phyloP scores from a whole-genome alignment of 2,329 filamentous ascomycete genomes.

The Arthroderma sp. region DNA sequence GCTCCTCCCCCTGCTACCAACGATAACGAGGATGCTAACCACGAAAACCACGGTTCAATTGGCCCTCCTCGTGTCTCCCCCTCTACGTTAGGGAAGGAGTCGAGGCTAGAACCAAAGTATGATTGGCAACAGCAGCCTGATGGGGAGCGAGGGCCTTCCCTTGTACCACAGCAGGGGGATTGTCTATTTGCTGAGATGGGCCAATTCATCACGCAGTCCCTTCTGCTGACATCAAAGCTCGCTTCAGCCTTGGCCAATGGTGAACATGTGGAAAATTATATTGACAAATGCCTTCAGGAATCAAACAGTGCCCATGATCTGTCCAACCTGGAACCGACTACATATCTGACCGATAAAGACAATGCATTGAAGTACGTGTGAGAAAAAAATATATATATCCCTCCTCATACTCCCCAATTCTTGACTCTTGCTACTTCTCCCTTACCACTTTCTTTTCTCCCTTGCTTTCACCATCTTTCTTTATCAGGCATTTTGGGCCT shows the following conservation, averaged over 20 bases:
- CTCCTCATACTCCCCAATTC: background rate
- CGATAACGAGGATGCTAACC: too few species aligned
- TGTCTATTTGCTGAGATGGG: too few species aligned
- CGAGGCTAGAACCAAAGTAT: too few species aligned
- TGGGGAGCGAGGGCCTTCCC: too few species aligned
- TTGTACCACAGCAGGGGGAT: too few species aligned
- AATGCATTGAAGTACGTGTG: background rate
- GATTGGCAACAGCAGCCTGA: too few species aligned
- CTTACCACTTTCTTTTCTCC: background rate
- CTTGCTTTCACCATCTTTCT: background rate
- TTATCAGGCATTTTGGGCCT: too few species aligned
- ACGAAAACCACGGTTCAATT: too few species aligned
- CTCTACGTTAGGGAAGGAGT: too few species aligned
- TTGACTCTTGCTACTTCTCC: background rate
- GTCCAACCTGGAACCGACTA: background rate
- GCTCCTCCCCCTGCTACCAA: too few species aligned
- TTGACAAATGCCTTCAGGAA: background rate
- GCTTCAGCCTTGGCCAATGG: background rate
- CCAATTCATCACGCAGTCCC: too few species aligned
- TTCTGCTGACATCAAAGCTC: background rate
- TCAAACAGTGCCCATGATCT: background rate
- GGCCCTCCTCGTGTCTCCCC: too few species aligned
- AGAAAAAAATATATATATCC: background rate
- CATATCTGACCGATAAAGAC: slow-evolving; percentile 1
- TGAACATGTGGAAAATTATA: slow-evolving; percentile 2